Base-by-base conservation (phyloP, 2,329 filamentous ascomycete genomes). In the Rutstroemia sp. region DNA sequence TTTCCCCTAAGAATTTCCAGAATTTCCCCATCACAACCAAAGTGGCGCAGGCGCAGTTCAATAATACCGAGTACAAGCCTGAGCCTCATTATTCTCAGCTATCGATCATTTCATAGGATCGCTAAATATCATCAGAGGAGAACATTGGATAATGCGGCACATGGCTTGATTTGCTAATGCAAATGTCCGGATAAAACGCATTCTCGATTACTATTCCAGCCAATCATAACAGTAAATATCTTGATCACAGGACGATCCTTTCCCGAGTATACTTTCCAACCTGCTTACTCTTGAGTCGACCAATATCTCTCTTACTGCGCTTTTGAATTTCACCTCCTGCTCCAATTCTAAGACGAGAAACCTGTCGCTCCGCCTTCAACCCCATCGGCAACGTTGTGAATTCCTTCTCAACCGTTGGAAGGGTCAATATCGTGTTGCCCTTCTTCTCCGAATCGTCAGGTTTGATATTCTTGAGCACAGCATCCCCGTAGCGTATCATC, bases 251-350 rank as follows among this genome's bases (percentile, higher is more conserved):
- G 52, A 79, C 72, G 64, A 95, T 84, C 72, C 83, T 82, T 74
- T 96, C 90, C 62, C 92, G 79, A 48, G 88, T 89, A 73, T 96
- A 96, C 63, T 86, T 83, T 56, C 87, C 88, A 60, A 92, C 86
- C 69, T 85, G 86, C 73, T 88, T 87, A 68, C 87, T 89, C 67
- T 87, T 82, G 70, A 95, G 73, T 71, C 88, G 83, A 17, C 88
- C 89, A 57, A 86, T 84, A 73, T 95, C 87, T 70, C 90, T 78
- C 64, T 75, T 77, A 64, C 78, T 90, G 63, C 89, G 81, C 69
- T 80, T 75, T 60, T 84, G 78, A 42, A 89, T 75, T 73, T 90
- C 87, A 17, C 89, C 89, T 56, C 83, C 84, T 48, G 79, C 76
- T 63, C 84, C 75, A 63, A 88, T 74, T 79, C 89, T 84, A 59